phyloP scores from a whole-genome alignment of 2,329 filamentous ascomycete genomes.

The Ascochyta lentis region DNA sequence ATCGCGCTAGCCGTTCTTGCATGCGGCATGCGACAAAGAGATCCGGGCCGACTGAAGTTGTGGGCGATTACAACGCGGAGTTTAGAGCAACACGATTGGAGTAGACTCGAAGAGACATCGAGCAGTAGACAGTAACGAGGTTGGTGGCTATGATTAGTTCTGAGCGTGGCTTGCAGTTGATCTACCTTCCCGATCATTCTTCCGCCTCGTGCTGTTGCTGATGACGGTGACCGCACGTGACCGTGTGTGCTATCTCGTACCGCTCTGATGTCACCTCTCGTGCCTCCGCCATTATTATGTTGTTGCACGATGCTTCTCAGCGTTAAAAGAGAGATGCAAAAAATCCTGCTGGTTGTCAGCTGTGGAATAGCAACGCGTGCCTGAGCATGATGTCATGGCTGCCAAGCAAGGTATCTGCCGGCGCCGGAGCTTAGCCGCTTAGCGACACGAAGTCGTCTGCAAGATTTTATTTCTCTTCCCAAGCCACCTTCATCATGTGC shows the following conservation, averaged over 20 bases:
- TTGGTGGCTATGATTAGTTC: neutral
- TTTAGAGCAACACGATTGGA: slow-evolving; percentile 1
- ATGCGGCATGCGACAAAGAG: neutral
- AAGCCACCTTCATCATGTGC: slow-evolving; percentile 17
- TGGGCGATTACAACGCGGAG: neutral
- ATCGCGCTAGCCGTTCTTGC: slow-evolving; percentile 15
- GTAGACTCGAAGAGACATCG: neutral
- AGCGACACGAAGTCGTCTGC: slow-evolving; percentile 10
- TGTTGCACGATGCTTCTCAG: neutral
- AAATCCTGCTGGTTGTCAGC: neutral
- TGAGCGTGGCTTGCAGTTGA: neutral
- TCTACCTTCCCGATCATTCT: neutral
- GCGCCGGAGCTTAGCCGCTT: slow-evolving; percentile 6
- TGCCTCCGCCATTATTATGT: neutral
- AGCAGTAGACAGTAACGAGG: neutral
- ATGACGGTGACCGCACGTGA: neutral
- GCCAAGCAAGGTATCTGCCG: slow-evolving; percentile 11
- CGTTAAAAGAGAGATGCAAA: neutral
- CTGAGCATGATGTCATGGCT: slow-evolving; percentile 18
- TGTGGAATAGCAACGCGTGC: too few species aligned
- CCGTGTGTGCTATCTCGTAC: neutral
- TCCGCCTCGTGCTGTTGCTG: neutral
- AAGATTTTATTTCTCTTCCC: slow-evolving; percentile 2
- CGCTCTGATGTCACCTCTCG: slow-evolving; percentile 1
- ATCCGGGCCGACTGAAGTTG: slow-evolving; percentile 14